Percentiles rank a stretch among this genome's conserved stretches.
phyloP scores from a whole-genome alignment of 75 land plant genomes.

The Gnetum montanum region DNA sequence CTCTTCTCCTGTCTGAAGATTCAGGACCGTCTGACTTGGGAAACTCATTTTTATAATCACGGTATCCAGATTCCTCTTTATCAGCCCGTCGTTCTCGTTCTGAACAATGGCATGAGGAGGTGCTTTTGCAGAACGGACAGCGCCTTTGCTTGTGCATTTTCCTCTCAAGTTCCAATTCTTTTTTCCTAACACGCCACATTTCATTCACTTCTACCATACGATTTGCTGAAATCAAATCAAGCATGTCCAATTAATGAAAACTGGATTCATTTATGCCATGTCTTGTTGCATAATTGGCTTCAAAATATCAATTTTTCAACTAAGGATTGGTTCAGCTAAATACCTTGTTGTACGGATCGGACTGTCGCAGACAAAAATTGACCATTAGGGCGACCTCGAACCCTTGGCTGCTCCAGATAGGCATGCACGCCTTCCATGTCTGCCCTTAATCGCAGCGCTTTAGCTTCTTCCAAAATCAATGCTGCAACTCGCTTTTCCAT shows the following conservation, averaged over 20 bases:
- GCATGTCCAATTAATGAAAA: not conserved
- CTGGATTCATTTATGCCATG: not conserved
- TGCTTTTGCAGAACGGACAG: no score
- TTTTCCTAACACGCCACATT: slow-evolving; percentile 79
- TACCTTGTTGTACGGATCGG: slow-evolving; percentile 89
- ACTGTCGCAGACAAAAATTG: slow-evolving; percentile 91
- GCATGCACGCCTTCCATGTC: slow-evolving; percentile 76
- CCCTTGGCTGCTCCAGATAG: slow-evolving; percentile 60
- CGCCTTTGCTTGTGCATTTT: not conserved
- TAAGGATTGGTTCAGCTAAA: no score
- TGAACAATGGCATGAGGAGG: no score
- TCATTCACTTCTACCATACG: slow-evolving; percentile 79
- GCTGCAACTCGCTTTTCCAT: slow-evolving; percentile 80
- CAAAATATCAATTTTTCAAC: no score
- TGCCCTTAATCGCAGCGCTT: slow-evolving; percentile 55
- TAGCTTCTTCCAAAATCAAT: slow-evolving; percentile 84
- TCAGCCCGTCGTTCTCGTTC: no score
- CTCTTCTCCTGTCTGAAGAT: slow-evolving; percentile 11
- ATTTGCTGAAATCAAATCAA: slow-evolving; percentile 46
- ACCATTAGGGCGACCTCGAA: slow-evolving; percentile 75
- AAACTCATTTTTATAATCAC: not conserved
- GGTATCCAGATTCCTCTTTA: not conserved
- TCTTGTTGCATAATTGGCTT: not conserved
- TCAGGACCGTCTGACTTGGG: not conserved
- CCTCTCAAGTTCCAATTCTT: slow-evolving; percentile 62